Percentiles rank a stretch among this genome's conserved stretches.
Evolutionary conservation across 352 stramenopile genomes (phyloP).

Genomic region (Pythium folliculosum): DNA sequence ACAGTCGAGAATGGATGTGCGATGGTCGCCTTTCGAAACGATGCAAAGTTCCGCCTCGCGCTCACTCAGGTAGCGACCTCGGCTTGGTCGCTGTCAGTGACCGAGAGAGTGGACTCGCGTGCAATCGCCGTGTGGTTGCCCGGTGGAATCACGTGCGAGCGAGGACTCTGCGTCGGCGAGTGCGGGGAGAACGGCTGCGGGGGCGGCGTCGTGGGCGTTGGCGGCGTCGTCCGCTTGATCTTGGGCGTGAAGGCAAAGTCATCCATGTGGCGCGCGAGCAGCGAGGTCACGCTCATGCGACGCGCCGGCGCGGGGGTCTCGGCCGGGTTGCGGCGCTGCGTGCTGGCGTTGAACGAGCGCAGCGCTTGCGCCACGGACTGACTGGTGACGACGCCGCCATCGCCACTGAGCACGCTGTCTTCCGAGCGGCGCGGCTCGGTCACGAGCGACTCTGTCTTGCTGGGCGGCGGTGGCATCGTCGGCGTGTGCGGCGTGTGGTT

Average conservation of each 20-base stretch:
- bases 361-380: not conserved
- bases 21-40: not conserved
- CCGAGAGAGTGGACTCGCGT: not conserved
- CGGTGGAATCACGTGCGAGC: not conserved
- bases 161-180: slow-evolving; percentile 4
- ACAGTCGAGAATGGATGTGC: not conserved
- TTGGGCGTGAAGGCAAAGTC: slow-evolving; percentile 4
- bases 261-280: slow-evolving; percentile 2
- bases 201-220: slow-evolving; percentile 11
- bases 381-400: not conserved
- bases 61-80: slow-evolving; percentile 7
- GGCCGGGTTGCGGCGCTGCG: not conserved
- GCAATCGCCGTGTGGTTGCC: not conserved
- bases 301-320: not conserved
- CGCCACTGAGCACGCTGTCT: not conserved
- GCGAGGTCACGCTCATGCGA: slow-evolving; percentile 1
- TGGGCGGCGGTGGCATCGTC: slow-evolving; percentile 4
- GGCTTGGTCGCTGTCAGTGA: not conserved
- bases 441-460: not conserved
- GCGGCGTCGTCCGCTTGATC: not conserved
- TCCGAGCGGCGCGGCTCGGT: not conserved
- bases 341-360: not conserved
- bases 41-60: too few species aligned
- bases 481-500: not conserved
- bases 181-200: slow-evolving; percentile 8